Percentiles rank a stretch among this genome's conserved stretches.
Evolutionary conservation across 768 basidiomycete genomes (phyloP).

Genomic region (Leccinum broughii): DNA sequence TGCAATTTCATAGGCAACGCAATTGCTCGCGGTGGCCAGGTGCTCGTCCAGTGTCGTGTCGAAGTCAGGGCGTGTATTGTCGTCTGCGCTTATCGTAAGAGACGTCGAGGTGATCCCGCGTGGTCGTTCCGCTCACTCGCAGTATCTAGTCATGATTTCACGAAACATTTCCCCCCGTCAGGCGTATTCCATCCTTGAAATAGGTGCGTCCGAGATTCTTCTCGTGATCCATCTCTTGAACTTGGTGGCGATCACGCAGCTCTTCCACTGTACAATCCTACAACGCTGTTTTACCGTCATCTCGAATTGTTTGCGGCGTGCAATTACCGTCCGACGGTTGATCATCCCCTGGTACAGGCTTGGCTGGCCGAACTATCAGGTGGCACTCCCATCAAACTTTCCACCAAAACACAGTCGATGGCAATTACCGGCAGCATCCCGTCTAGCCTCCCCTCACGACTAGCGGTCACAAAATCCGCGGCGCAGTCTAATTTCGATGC

Average conservation of each 20-base stretch:
- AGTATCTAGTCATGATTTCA: constrained; percentile 46
- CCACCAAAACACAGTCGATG: constrained; percentile 15
- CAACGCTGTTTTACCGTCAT: constrained; percentile 45
- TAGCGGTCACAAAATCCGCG: constrained; percentile 14
- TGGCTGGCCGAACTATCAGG: constrained; percentile 37
- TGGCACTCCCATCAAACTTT: constrained; percentile 10
- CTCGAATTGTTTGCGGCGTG: constrained; percentile 49
- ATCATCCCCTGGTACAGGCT: constrained; percentile 41
- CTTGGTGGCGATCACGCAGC: constrained; percentile 28
- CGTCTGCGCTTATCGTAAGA: constrained; percentile 54
- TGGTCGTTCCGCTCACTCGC: constrained; percentile 3
- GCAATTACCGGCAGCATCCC: constrained; percentile 5
- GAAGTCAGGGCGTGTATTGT: constrained; percentile 56
- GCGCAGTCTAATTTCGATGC: constrained; percentile 12
- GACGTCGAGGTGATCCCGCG: background rate
- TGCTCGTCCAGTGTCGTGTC: constrained; percentile 55
- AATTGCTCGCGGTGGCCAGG: constrained; percentile 40
- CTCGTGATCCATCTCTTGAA: background rate
- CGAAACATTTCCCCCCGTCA: constrained; percentile 39
- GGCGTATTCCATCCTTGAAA: constrained; percentile 42
- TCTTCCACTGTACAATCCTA: constrained; percentile 55
- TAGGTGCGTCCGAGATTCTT: constrained; percentile 35
- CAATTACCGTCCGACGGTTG: constrained; percentile 38
- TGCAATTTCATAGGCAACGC: constrained; percentile 48
- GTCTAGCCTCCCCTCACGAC: constrained; percentile 9